Base-by-base conservation (phyloP, 1,284 basidiomycete genomes). In the Boletellus deceptivus region DNA sequence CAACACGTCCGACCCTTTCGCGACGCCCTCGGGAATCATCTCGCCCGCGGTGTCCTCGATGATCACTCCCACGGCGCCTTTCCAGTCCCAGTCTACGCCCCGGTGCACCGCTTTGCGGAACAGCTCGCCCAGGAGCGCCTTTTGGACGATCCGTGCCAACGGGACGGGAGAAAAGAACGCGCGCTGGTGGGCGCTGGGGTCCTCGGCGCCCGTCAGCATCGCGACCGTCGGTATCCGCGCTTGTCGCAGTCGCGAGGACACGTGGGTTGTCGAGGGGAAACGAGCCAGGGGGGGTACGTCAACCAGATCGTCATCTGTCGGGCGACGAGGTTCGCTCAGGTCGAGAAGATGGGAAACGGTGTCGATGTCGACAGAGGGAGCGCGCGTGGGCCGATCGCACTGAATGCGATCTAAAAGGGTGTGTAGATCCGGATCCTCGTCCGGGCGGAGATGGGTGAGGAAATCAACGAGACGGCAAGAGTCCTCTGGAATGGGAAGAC, bases 391-490 rank as follows among this genome's bases (percentile, higher is more conserved):
- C 8, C 39, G 50, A 36, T n/a, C 29, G 4, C 24, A 29, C 9
- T 24, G 31, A 5, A 64, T 65, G 18, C 62, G 66, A 18, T 52
- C 41, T 2, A 43, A 1, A 27, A 67, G 40, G 14, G 33, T 50
- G 5, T 47, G 34, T 10, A 60, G 13, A 20, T 58, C 50, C 1
- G 54, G 61, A 27, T 62, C 54, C 43, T 66, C 67, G 36, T 42
- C 27, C 4, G 65, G 52, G 3, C 11, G 48, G 38, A 69, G 53
- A 29, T 59, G 46, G 0, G 43, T 40, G 25, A 65, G 47, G 22
- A 65, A 64, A 33, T 65, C 65, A 11, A 55, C 55, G 6, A 69
- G 57, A 39, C 54, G 52, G 25, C 52, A 53, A 2, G 56, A 40
- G 1, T 35, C 48, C 8, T 52, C 35, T 13, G 18, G 20, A 5